Conservation (phyloP, 305 asterid genomes). For the Euphrasia arctica region DNA sequence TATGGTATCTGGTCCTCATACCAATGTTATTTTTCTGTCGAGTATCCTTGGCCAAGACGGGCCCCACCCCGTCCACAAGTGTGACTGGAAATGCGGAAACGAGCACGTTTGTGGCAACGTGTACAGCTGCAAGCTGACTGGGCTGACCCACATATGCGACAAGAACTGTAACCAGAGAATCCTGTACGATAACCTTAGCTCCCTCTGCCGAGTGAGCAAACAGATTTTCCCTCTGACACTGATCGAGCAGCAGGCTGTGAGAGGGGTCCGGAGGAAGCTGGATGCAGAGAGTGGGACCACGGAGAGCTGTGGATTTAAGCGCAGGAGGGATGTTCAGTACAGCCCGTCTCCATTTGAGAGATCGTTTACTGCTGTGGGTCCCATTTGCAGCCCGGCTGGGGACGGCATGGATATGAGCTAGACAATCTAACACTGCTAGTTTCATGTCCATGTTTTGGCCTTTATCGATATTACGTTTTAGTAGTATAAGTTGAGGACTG, state of each 20-base stretch:
- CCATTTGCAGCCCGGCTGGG: slow-evolving; percentile 81
- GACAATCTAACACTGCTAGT: slow-evolving; percentile 34
- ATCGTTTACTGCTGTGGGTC: slow-evolving; percentile 69
- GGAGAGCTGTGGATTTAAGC: slow-evolving; percentile 73
- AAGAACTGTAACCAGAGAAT: slow-evolving; percentile 95
- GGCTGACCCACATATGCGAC: slow-evolving; percentile 91
- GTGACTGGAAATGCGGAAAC: slow-evolving; percentile 95
- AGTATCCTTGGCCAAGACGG: slow-evolving; percentile 98
- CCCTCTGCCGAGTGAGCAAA: slow-evolving; percentile 87
- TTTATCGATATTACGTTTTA: slow-evolving; percentile 32
- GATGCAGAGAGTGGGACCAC: slow-evolving; percentile 59
- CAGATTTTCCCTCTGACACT: slow-evolving; percentile 64
- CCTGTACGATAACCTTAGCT: slow-evolving; percentile 81
- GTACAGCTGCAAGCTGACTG: slow-evolving; percentile 92
- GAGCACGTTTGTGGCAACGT: slow-evolving; percentile 88
- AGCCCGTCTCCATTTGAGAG: slow-evolving; percentile 91
- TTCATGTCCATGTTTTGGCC: slow-evolving; percentile 31
- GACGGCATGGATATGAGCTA: slow-evolving; percentile 95
- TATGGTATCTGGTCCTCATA: slow-evolving; percentile 72
- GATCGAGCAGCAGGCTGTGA: slow-evolving; percentile 81
- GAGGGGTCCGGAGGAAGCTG: slow-evolving; percentile 84
- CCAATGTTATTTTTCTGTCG: slow-evolving; percentile 86
- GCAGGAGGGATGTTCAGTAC: slow-evolving; percentile 81
- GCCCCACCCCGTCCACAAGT: slow-evolving; percentile 89
- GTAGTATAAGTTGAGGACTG: slow-evolving; percentile 35